Evolutionary conservation across 1,284 basidiomycete genomes (phyloP).

Genomic region (Leccinum laetum): DNA sequence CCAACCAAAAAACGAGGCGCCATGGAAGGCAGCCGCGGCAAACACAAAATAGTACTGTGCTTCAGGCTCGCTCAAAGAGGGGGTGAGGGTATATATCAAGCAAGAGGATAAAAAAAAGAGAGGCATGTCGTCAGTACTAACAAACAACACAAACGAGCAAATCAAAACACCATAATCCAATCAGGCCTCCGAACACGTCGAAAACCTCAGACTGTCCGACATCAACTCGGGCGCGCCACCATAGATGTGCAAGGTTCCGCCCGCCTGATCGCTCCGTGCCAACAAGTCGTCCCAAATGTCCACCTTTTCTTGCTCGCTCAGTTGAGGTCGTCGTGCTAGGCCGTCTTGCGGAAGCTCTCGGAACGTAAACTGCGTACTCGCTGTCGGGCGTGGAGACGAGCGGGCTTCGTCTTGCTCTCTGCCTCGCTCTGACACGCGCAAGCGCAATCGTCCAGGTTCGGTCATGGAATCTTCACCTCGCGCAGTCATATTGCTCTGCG

Average conservation of each 20-base stretch:
- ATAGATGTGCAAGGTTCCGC: constrained; percentile 65
- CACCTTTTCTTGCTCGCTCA: constrained; percentile 68
- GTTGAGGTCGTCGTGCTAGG: constrained; percentile 31
- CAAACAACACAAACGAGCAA: not conserved
- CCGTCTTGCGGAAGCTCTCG: constrained; percentile 40
- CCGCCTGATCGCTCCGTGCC: constrained; percentile 60
- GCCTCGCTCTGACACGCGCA: not conserved
- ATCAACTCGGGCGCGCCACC: constrained; percentile 35
- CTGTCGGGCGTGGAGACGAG: not conserved
- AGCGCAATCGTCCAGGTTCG: not conserved
- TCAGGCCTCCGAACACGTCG: constrained; percentile 26
- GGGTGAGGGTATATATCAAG: not conserved
- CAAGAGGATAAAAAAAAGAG: not conserved
- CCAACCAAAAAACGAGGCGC: no score
- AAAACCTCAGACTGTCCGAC: constrained; percentile 46
- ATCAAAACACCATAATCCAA: not conserved
- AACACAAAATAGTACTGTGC: no score
- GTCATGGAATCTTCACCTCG: constrained; percentile 4
- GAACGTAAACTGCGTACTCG: constrained; percentile 43
- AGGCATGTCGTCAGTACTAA: not conserved
- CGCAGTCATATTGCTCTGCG: constrained; percentile 33
- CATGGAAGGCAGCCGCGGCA: no score
- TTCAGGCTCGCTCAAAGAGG: not conserved
- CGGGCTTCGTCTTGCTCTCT: not conserved
- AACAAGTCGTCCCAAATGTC: constrained; percentile 69